These are phyloP conservation scores for Suhomyces wounanorum DNA, from an alignment of 1,139 yeast genomes.

Conservation along the genomic window DNA sequence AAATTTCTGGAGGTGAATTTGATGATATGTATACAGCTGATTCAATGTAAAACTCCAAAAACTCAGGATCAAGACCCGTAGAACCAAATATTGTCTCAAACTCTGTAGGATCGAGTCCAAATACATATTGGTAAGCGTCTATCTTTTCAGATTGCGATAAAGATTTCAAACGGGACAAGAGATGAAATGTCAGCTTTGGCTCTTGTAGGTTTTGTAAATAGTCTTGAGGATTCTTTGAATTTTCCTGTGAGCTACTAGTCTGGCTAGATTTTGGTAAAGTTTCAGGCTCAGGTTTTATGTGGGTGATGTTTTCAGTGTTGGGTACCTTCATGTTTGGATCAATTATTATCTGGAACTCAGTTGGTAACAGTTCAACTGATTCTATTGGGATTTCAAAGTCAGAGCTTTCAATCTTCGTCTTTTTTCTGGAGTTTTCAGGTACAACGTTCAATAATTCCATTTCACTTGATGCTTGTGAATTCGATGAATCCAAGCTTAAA, in stretches of 20 bases:
- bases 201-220: background rate
- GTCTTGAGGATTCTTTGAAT: background rate
- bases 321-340: background rate
- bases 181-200: constrained; percentile 32
- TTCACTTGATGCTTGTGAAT: constrained; percentile 36
- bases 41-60: constrained; percentile 53
- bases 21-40: constrained; percentile 35
- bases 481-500: constrained; percentile 46
- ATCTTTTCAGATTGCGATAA: constrained; percentile 31
- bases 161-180: constrained; percentile 28
- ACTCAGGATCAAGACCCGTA: constrained; percentile 60
- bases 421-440: constrained; percentile 16
- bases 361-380: constrained; percentile 50
- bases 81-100: constrained; percentile 38
- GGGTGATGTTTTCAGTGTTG: background rate
- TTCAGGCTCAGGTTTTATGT: background rate
- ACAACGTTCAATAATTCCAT: constrained; percentile 17
- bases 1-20: constrained; percentile 18
- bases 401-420: constrained; percentile 12
- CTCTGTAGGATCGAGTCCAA: constrained; percentile 31
- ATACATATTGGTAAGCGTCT: constrained; percentile 44
- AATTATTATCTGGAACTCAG: constrained; percentile 25
- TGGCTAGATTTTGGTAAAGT: background rate
- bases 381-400: constrained; percentile 37
- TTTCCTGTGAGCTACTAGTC: background rate